Evolutionary conservation across 306 rosid species (phyloP).

Genomic region (Myrica gale): DNA sequence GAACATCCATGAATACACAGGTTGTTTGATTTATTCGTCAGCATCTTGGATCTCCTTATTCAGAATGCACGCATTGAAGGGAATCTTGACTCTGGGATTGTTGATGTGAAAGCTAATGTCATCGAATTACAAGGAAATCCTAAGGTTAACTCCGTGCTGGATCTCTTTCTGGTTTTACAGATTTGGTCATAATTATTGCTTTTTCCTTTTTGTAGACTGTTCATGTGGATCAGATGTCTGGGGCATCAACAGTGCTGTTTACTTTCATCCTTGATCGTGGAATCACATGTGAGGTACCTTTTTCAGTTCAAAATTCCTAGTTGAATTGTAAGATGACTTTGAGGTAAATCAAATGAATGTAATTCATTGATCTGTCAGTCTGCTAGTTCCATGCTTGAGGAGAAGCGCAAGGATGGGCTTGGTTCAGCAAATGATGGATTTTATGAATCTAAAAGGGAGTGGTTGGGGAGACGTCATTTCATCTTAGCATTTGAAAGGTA

Average conservation of each 20-base stretch:
- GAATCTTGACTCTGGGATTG: conserved; percentile 93
- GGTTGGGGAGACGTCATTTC: conserved; percentile 92
- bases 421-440: conserved; percentile 85
- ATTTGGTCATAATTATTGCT: conserved; percentile 27
- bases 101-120: conserved; percentile 88
- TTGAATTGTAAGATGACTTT: conserved; percentile 11
- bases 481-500: conserved; percentile 93
- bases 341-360: conserved; percentile 13
- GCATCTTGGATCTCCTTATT: conserved; percentile 89
- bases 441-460: conserved; percentile 94
- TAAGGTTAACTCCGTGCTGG: conserved; percentile 54
- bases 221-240: conserved; percentile 84
- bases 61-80: conserved; percentile 97
- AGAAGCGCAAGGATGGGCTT: conserved; percentile 82
- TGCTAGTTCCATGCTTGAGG: conserved; percentile 75
- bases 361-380: conserved; percentile 43
- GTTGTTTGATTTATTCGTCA: conserved; percentile 83
- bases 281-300: conserved; percentile 82
- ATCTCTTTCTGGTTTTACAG: conserved; percentile 22
- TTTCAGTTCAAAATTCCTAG: conserved; percentile 24
- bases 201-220: conserved; percentile 60
- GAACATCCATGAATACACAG: conserved; percentile 40
- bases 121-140: conserved; percentile 86
- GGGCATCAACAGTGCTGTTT: conserved; percentile 86
- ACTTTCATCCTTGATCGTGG: conserved; percentile 96